phyloP scores from a whole-genome alignment of 495 filamentous ascomycete genomes.

The Neurospora sp. region DNA sequence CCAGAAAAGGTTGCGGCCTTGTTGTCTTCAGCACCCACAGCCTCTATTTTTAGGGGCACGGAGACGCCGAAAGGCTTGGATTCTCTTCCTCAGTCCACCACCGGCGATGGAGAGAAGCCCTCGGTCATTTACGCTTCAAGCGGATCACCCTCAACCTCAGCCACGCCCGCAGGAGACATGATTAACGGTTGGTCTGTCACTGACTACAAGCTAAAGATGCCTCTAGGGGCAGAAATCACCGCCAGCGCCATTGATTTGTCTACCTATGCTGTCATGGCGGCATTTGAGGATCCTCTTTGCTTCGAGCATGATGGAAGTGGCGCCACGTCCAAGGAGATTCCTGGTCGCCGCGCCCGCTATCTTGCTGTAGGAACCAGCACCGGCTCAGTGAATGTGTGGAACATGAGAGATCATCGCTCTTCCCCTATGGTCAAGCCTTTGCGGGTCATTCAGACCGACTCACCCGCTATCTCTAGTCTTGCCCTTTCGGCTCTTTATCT shows the following conservation, averaged over 20 bases:
- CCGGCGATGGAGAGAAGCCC: not conserved
- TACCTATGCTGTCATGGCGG: conserved; percentile 54
- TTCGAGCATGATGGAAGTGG: conserved; percentile 11
- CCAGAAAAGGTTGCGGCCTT: not conserved
- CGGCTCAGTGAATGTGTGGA: conserved; percentile 77
- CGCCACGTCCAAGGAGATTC: conserved; percentile 42
- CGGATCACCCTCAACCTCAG: not conserved
- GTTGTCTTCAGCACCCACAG: not conserved
- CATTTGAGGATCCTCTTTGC: conserved; percentile 62
- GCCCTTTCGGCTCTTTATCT: conserved; percentile 79
- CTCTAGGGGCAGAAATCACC: conserved; percentile 42
- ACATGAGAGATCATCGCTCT: conserved; percentile 54
- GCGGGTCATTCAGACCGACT: conserved; percentile 81
- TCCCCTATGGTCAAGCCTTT: conserved; percentile 49
- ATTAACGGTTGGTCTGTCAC: conserved; percentile 20
- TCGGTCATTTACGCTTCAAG: not conserved
- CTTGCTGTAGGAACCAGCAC: conserved; percentile 70
- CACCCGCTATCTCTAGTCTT: conserved; percentile 77
- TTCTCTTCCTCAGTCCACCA: not conserved
- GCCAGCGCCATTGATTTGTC: conserved; percentile 69
- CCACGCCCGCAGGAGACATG: not conserved
- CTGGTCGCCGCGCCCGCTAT: conserved; percentile 75
- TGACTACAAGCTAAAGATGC: conserved; percentile 21
- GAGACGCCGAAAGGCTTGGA: not conserved
- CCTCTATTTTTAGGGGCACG: conserved; percentile 15